Percentiles rank a stretch among this genome's conserved stretches.
These are phyloP conservation scores for Yamadazyma buinensis DNA, from an alignment of 1,139 yeast species.

Conservation along the genomic window DNA sequence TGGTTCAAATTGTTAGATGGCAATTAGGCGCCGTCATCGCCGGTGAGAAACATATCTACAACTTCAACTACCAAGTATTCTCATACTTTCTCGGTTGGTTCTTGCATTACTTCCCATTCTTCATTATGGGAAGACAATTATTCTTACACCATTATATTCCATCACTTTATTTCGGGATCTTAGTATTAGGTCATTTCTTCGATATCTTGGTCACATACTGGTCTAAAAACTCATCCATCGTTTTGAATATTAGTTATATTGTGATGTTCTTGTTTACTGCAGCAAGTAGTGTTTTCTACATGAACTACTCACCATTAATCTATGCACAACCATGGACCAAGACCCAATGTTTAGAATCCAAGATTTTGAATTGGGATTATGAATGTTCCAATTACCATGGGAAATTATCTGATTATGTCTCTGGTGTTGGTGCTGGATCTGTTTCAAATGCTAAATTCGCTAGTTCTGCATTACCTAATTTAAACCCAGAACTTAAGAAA, in stretches of 20 bases:
- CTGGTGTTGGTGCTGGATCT: constrained; percentile 2
- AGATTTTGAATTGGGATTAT: constrained; percentile 78
- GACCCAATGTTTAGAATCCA: constrained; percentile 57
- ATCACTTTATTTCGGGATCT: constrained; percentile 81
- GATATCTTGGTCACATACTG: constrained; percentile 59
- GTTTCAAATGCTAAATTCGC: constrained; percentile 2
- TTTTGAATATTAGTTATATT: constrained; percentile 37
- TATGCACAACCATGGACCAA: constrained; percentile 85
- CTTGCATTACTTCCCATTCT: constrained; percentile 82
- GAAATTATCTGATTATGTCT: constrained; percentile 19
- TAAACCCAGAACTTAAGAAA: constrained; percentile 16
- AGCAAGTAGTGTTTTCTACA: constrained; percentile 53
- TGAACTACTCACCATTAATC: constrained; percentile 65
- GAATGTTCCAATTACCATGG: constrained; percentile 58
- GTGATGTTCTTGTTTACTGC: constrained; percentile 47
- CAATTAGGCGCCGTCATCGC: constrained; percentile 58
- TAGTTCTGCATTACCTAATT: constrained; percentile 11
- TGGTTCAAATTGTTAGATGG: constrained; percentile 65
- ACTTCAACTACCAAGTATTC: constrained; percentile 68
- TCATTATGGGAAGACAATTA: constrained; percentile 89
- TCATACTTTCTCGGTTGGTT: constrained; percentile 78
- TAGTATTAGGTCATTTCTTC: constrained; percentile 78
- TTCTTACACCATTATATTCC: constrained; percentile 93
- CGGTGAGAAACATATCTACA: constrained; percentile 53
- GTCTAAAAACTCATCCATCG: constrained; percentile 26